Evolutionary conservation across 768 basidiomycete genomes (phyloP).

Genomic region (Termitomyces sp.): DNA sequence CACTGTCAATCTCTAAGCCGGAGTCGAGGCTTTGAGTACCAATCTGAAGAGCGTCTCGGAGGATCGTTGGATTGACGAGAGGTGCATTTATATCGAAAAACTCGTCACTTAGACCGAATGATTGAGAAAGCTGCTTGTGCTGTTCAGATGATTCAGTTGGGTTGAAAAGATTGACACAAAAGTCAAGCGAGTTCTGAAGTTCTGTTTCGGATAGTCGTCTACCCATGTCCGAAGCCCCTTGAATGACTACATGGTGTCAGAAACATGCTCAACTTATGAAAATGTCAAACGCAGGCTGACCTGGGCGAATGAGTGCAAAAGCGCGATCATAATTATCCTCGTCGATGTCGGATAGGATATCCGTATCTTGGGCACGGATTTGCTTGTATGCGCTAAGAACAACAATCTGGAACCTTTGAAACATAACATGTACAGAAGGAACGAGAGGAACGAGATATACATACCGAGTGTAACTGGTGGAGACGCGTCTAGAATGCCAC

Average conservation of each 20-base stretch:
- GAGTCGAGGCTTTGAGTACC: constrained; percentile 5
- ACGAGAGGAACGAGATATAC: constrained; percentile 19
- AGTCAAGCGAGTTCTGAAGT: constrained; percentile 72
- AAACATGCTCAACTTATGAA: not conserved
- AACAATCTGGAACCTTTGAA: constrained; percentile 57
- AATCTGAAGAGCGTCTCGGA: constrained; percentile 33
- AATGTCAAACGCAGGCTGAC: constrained; percentile 27
- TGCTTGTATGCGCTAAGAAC: constrained; percentile 75
- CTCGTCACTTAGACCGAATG: constrained; percentile 27
- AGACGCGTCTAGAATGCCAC: constrained; percentile 56
- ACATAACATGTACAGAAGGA: not conserved
- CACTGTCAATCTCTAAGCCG: constrained; percentile 7
- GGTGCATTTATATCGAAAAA: constrained; percentile 55
- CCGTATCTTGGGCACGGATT: constrained; percentile 54
- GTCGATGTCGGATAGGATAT: constrained; percentile 59
- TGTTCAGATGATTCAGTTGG: constrained; percentile 66
- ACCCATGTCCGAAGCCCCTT: constrained; percentile 78
- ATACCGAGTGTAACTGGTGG: constrained; percentile 60
- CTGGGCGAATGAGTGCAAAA: constrained; percentile 58
- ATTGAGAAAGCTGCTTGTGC: constrained; percentile 38
- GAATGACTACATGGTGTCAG: constrained; percentile 52
- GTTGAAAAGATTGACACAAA: constrained; percentile 70
- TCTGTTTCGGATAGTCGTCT: constrained; percentile 66
- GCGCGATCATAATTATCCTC: constrained; percentile 72
- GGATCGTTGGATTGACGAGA: constrained; percentile 38